phyloP scores from a whole-genome alignment of 352 stramenopile genomes.

The Pythium myriotylum region DNA sequence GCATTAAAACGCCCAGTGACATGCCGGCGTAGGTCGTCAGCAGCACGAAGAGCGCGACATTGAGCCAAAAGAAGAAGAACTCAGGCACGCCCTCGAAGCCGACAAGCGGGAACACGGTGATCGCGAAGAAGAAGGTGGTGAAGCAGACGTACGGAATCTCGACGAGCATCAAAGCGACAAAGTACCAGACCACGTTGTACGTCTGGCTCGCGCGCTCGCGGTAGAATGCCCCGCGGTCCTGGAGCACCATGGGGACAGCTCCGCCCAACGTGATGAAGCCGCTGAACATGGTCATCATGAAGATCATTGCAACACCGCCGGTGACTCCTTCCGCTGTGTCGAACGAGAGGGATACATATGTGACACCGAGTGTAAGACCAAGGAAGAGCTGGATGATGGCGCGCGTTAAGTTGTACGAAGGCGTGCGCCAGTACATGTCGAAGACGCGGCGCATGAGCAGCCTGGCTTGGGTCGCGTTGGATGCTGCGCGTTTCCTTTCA shows the following conservation, averaged over 20 bases:
- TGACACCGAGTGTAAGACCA: constrained; percentile 57
- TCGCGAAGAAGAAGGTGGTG: not conserved
- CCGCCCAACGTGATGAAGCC: constrained; percentile 67
- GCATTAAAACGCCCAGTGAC: constrained; percentile 17
- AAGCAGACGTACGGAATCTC: constrained; percentile 1
- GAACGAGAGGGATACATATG: constrained; percentile 48
- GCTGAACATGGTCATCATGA: constrained; percentile 84
- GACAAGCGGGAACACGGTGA: constrained; percentile 15
- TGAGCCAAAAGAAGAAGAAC: constrained; percentile 24
- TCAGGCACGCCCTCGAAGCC: constrained; percentile 18
- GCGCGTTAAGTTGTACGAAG: constrained; percentile 67
- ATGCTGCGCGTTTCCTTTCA: constrained; percentile 54
- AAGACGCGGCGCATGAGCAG: constrained; percentile 3
- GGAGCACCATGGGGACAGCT: constrained; percentile 63
- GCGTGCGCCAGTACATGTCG: constrained; percentile 69
- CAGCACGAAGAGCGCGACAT: constrained; percentile 16
- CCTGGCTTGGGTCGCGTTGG: constrained; percentile 60
- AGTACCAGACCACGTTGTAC: not conserved
- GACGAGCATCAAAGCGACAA: not conserved
- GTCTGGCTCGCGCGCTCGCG: not conserved
- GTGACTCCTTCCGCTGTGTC: constrained; percentile 48
- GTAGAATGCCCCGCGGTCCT: constrained; percentile 79
- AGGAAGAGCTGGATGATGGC: constrained; percentile 59
- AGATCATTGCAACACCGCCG: constrained; percentile 74
- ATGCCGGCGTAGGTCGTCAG: constrained; percentile 29